Percentiles rank a stretch among this genome's conserved stretches.
Evolutionary conservation across 768 basidiomycete species (phyloP).

Genomic region (Trichaptum fuscoviolaceum): DNA sequence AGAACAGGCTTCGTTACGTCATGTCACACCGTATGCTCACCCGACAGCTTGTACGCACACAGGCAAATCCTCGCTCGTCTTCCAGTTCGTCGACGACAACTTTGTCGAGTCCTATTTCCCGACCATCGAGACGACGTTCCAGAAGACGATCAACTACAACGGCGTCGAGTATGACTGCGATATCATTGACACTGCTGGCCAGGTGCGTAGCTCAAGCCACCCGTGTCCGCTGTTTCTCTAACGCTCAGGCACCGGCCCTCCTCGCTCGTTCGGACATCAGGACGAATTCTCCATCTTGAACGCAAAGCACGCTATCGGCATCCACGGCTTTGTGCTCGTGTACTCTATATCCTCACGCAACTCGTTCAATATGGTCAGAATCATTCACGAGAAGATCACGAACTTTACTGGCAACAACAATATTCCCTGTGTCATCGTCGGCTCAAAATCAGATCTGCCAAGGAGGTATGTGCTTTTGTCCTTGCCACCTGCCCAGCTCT

Average conservation of each 20-base stretch:
- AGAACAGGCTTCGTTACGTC: conserved; percentile 17
- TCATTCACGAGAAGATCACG: conserved; percentile 90
- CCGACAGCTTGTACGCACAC: conserved; percentile 16
- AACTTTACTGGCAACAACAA: conserved; percentile 79
- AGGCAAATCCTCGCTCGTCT: conserved; percentile 93
- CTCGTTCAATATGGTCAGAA: conserved; percentile 93
- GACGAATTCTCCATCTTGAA: conserved; percentile 96
- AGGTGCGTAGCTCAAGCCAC: conserved; percentile 46
- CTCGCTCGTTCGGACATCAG: conserved; percentile 32
- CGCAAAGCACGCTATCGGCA: conserved; percentile 91
- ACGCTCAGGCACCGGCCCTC: conserved; percentile 1
- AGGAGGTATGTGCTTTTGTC: conserved; percentile 50
- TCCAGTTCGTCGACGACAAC: conserved; percentile 89
- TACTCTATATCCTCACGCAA: conserved; percentile 87
- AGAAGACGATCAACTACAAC: conserved; percentile 81
- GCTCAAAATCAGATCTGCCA: conserved; percentile 83
- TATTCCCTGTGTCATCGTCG: conserved; percentile 92
- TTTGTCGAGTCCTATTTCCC: conserved; percentile 94
- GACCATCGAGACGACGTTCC: conserved; percentile 86
- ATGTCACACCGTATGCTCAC: conserved; percentile 1
- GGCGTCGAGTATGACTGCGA: conserved; percentile 93
- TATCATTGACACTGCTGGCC: conserved; percentile 97
- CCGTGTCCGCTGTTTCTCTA: conserved; percentile 1
- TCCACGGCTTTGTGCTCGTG: conserved; percentile 95
- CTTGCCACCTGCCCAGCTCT: conserved; percentile 7